Evolutionary conservation across 83 land plant species (phyloP).

Genomic region (Larix sibirica): DNA sequence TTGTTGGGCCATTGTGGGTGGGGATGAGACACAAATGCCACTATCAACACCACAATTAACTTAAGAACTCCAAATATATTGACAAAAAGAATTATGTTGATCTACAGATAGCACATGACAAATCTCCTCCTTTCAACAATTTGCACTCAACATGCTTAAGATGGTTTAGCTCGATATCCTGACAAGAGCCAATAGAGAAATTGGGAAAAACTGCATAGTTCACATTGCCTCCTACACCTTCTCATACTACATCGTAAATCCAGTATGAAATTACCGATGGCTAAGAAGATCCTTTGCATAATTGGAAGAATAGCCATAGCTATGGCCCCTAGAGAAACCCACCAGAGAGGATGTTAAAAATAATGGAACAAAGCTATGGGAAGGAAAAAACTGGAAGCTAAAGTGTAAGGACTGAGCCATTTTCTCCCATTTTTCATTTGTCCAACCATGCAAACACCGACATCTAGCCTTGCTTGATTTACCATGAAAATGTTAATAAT

Average conservation of each 20-base stretch:
- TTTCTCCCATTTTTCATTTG: constrained; percentile 30
- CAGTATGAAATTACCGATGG: constrained; percentile 40
- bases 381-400: constrained; percentile 57
- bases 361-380: constrained; percentile 47
- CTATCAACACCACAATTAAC: no score
- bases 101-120: no score
- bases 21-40: no score
- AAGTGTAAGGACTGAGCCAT: constrained; percentile 78
- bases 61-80: no score
- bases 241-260: constrained; percentile 21
- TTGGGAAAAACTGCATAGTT: no score
- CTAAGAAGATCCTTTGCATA: constrained; percentile 31
- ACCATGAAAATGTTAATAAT: constrained; percentile 1
- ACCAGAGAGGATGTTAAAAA: constrained; percentile 53
- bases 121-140: no score
- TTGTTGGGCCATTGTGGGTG: no score
- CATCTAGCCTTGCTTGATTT: constrained; percentile 80
- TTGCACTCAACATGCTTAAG: no score
- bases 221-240: no score
- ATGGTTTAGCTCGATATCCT: no score
- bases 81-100: no score
- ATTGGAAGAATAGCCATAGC: constrained; percentile 71
- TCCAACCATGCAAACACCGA: constrained; percentile 63
- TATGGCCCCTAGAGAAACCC: constrained; percentile 80
- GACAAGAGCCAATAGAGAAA: no score